A percentile compares a stretch with the other conserved stretches of the same genome.
phyloP scores from a whole-genome alignment of 352 stramenopile species.

The Globisporangium canariense region DNA sequence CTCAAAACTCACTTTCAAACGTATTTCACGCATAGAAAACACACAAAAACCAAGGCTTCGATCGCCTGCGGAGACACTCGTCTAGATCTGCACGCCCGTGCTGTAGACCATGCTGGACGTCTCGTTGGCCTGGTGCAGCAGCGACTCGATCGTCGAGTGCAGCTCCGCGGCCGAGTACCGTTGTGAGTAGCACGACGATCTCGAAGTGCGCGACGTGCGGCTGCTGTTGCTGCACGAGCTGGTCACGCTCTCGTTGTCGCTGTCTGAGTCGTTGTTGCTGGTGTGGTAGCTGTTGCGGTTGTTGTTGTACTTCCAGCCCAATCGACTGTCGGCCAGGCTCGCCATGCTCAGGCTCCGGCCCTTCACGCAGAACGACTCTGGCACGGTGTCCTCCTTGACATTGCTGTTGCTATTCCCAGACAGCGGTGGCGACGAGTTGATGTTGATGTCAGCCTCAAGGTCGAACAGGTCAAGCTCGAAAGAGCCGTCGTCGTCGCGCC shows the following conservation, averaged over 20 bases:
- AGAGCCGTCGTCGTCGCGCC: constrained; percentile 49
- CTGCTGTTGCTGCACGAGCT: constrained; percentile 38
- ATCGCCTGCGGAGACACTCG: not conserved
- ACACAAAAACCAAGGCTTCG: not conserved
- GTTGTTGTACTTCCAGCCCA: constrained; percentile 29
- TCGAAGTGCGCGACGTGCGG: constrained; percentile 14
- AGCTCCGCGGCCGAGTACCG: constrained; percentile 54
- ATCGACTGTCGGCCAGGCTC: constrained; percentile 23
- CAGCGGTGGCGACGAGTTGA: constrained; percentile 26
- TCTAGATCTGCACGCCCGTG: constrained; percentile 15
- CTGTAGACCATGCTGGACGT: constrained; percentile 55
- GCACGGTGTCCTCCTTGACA: constrained; percentile 7
- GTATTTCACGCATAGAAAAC: not conserved
- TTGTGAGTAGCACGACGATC: constrained; percentile 38
- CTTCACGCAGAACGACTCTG: constrained; percentile 37
- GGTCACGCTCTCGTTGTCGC: constrained; percentile 48
- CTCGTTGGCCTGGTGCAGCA: constrained; percentile 62
- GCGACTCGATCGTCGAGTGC: constrained; percentile 70
- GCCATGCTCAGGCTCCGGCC: constrained; percentile 29
- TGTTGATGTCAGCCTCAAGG: constrained; percentile 42
- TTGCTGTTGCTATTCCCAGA: constrained; percentile 32
- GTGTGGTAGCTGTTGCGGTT: not conserved
- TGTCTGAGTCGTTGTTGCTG: constrained; percentile 19
- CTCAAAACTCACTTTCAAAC: not conserved
- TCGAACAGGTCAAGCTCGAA: constrained; percentile 56